Base-by-base conservation (phyloP, 208 protist genomes). In the Leptomonas seymouri region DNA sequence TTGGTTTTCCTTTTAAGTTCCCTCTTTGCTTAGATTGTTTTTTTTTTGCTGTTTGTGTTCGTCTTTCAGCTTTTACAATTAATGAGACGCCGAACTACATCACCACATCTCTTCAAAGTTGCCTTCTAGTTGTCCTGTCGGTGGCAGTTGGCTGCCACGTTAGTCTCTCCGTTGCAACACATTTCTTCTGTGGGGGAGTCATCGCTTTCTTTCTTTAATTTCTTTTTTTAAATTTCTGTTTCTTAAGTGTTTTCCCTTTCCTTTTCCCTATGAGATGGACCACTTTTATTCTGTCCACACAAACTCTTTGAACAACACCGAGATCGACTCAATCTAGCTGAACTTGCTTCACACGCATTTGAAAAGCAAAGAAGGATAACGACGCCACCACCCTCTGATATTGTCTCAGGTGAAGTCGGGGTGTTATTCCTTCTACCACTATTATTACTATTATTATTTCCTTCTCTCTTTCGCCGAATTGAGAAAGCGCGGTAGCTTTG, bases 191-290 rank as follows among this genome's bases (percentile, higher is more conserved):
- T 42, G 45, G 23, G 2, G 25, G 36, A 7, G n/a, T n/a, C 15
- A 9, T 39, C 34, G 34, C 34, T 39, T 56, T 18, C 39, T 39
- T 31, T 51, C 9, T 51, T 9, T 36, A 27, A n/a, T n/a, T 50
- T 57, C 15, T 64, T 57, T 48, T 59, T 73, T 66, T 50, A 16
- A 45, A 39, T 9, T 39, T 3, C 34, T 39, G 34, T 12, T 39
- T 39, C 7, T 39, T 39, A 39, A 12, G 9, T 39, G 9, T 39
- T 39, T 39, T 39, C 34, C 44, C 7, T 45, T 62, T 25, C 21
- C 23, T 27, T 27, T 57, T n/a, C 5, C 45, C 30, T 58, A 12
- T 3, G 23, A 16, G 18, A 48, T n/a, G 44, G 18, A 16, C 6
- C 44, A 48, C 20, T 16, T 48, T n/a, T 48, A 9, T 39, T 39